Evolutionary conservation across 352 stramenopile genomes (phyloP), one percentile per base, ranked within the genome.

Genomic region (Pythium guiyangense): DNA sequence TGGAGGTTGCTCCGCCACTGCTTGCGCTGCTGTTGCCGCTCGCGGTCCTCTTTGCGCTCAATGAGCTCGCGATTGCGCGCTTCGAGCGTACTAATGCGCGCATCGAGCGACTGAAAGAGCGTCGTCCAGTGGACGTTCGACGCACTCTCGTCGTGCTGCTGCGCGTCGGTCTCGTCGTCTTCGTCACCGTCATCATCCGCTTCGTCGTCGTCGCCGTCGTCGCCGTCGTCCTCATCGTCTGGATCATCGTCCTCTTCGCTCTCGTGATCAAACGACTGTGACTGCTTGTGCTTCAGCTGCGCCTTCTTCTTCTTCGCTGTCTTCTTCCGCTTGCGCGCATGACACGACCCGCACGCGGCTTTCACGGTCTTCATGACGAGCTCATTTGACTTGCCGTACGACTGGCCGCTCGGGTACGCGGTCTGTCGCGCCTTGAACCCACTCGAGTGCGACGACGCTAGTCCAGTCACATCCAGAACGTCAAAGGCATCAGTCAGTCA

Each of bases 31-130:
- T 68, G 45, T 6, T 47, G 47, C 10, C 64, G 71, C 31, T 84
- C 64, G 9, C 73, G 79, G 48, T 84, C 73, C 59, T 81, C 74
- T 51, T 85, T 77, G 22, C 66, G 65, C 57, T 87, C 69, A 42
- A 85, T 73, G 14, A 83, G 65, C 14, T 70, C 49, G 25, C 67
- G 66, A 14, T 75, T 74, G 39, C 74, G 69, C 15, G 64, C 53
- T 57, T 86, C 65, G 14, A 91, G 67, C 20, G 77, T 58, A 17
- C 45, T 52, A 26, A 85, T 73, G 25, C 74, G 68, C 8, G 37
- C 62, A 22, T 86, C 65, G 42, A 83, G 47, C 6, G 69, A 74
- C 48, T 63, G 35, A 6, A 83, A 50, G 18, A 83, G 65, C 26
- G 17, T 42, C 15, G 26, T 47, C 60, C 60, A 60, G 15, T 52